A percentile compares a stretch with the other conserved stretches of the same genome.
Evolutionary conservation across 1,139 yeast genomes (phyloP).

Genomic region (Geotrichum fermentans): DNA sequence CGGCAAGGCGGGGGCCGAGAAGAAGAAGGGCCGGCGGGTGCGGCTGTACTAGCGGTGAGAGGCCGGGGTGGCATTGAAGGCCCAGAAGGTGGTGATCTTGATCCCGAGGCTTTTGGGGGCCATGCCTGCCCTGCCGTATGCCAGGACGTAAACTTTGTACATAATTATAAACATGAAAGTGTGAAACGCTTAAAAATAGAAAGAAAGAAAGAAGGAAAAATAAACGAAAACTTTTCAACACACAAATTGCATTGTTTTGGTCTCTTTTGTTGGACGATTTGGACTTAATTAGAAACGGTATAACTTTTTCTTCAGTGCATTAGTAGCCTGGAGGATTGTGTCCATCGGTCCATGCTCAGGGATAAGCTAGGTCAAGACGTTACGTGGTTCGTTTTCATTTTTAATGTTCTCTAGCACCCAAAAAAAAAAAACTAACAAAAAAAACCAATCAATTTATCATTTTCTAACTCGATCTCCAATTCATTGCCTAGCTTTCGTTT

Average conservation of each 20-base stretch:
- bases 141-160: neutral
- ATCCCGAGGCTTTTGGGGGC: too few species aligned
- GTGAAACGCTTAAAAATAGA: neutral
- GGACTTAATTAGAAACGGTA: neutral
- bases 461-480: too few species aligned
- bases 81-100: too few species aligned
- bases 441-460: too few species aligned
- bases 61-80: too few species aligned
- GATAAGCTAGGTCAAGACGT: neutral
- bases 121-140: neutral
- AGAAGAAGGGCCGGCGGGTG: neutral
- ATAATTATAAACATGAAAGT: neutral
- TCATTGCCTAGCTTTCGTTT: too few species aligned
- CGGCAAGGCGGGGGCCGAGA: neutral
- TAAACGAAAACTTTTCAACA: neutral
- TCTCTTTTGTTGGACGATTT: too few species aligned
- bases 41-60: neutral
- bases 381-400: neutral
- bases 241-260: too few species aligned
- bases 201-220: neutral
- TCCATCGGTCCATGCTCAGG: too few species aligned
- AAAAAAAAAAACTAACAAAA: too few species aligned
- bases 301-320: neutral
- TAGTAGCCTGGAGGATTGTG: neutral
- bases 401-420: neutral